Evolutionary conservation across 495 filamentous ascomycete species (phyloP).

Genomic region (Trichocladium uniseriatum): DNA sequence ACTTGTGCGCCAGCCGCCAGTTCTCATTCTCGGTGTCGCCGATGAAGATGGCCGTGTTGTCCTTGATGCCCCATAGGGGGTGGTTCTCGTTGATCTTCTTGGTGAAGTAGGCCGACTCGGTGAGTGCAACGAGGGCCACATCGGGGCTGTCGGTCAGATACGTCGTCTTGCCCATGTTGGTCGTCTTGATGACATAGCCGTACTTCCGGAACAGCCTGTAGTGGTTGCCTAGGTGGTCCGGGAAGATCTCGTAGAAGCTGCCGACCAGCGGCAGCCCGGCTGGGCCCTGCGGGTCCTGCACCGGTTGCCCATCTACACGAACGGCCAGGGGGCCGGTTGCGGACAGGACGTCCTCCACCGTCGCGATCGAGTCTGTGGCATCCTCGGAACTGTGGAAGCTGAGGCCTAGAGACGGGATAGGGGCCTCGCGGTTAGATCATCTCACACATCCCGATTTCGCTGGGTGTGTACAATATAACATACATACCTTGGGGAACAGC

Average conservation of each 20-base stretch:
- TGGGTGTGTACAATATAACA: too few relatives aligned
- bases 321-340: constrained; percentile 29
- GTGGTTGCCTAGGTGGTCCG: constrained; percentile 51
- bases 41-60: constrained; percentile 43
- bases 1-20: constrained; percentile 46
- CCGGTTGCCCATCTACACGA: constrained; percentile 35
- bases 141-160: constrained; percentile 46
- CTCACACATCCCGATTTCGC: too few relatives aligned
- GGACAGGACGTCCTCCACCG: constrained; percentile 25
- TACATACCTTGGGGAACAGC: too few relatives aligned
- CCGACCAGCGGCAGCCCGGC: constrained; percentile 41
- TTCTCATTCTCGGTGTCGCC: constrained; percentile 42
- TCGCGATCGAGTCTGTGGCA: constrained; percentile 8
- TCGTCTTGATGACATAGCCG: constrained; percentile 46
- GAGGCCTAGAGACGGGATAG: constrained; percentile 22
- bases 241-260: constrained; percentile 47
- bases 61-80: constrained; percentile 40
- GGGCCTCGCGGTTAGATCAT: too few relatives aligned
- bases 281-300: constrained; percentile 39
- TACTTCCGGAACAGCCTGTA: constrained; percentile 46
- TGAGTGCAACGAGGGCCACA: constrained; percentile 31
- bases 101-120: constrained; percentile 42
- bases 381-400: constrained; percentile 30
- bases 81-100: constrained; percentile 44
- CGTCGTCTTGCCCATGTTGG: constrained; percentile 39